These are phyloP conservation scores for Byssothecium circinans DNA, from an alignment of 2,329 filamentous ascomycete genomes.

Conservation along the genomic window DNA sequence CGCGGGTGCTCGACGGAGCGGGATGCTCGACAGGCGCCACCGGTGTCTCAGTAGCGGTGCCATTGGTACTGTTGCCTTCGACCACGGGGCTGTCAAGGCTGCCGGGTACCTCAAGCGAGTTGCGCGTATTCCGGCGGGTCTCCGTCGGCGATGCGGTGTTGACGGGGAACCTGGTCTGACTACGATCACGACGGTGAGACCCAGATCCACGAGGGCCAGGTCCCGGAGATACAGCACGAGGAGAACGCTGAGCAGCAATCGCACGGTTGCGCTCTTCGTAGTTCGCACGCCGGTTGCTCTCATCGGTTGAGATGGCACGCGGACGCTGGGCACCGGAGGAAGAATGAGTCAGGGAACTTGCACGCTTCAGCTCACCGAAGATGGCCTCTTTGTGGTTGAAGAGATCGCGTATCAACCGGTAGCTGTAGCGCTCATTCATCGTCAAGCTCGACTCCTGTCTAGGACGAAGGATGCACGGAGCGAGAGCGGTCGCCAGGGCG, in stretches of 20 bases:
- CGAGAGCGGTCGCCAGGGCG: constrained; percentile 71
- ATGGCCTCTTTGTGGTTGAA: constrained; percentile 94
- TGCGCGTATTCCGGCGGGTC: constrained; percentile 57
- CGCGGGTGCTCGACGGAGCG: constrained; percentile 38
- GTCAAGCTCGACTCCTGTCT: constrained; percentile 86
- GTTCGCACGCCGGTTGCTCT: constrained; percentile 89
- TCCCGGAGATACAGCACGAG: constrained; percentile 72
- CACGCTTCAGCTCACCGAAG: constrained; percentile 93
- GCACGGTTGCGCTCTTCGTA: constrained; percentile 92
- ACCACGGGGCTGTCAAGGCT: constrained; percentile 50
- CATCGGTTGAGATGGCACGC: constrained; percentile 89
- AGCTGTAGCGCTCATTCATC: constrained; percentile 92
- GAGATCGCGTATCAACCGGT: constrained; percentile 86
- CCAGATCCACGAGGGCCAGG: constrained; percentile 54
- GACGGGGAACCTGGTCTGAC: constrained; percentile 81
- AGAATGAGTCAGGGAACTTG: constrained; percentile 68
- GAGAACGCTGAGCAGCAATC: constrained; percentile 65
- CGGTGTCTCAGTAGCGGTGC: constrained; percentile 31
- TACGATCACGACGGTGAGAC: constrained; percentile 69
- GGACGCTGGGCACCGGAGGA: constrained; percentile 64
- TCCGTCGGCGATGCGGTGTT: constrained; percentile 56
- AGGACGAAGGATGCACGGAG: constrained; percentile 85
- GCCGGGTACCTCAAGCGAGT: constrained; percentile 81
- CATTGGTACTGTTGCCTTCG: constrained; percentile 36
- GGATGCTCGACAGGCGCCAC: constrained; percentile 26